Evolutionary conservation across 2,329 filamentous ascomycete species (phyloP).

Genomic region (Geosmithia putterillii): DNA sequence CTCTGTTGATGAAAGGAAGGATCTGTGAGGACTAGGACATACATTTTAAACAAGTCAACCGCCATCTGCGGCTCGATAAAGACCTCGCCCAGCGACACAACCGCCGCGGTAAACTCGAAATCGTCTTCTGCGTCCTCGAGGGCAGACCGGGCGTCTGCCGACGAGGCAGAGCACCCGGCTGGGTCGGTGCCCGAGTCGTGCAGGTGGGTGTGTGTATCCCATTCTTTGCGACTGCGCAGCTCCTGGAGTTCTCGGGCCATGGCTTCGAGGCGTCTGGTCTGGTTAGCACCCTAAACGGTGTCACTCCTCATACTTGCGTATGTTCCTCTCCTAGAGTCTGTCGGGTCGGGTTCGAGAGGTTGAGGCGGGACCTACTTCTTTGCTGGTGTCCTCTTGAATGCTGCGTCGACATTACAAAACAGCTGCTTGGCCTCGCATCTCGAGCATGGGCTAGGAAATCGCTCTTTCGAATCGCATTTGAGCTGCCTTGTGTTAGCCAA

Average conservation of each 20-base stretch:
- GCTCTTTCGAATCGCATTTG: slow-evolving; percentile 17
- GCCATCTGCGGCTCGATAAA: not conserved
- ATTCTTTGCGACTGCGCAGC: slow-evolving; percentile 9
- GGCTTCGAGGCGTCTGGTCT: slow-evolving; percentile 14
- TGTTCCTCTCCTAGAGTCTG: no score
- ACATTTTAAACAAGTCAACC: slow-evolving; percentile 1
- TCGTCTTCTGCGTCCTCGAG: slow-evolving; percentile 8
- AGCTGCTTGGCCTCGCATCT: slow-evolving; percentile 14
- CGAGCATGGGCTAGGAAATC: slow-evolving; percentile 16
- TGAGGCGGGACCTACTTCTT: slow-evolving; percentile 18
- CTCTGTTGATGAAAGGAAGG: not conserved
- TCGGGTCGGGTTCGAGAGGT: no score
- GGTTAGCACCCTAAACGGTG: not conserved
- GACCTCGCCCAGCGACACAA: not conserved
- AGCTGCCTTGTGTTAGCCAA: no score
- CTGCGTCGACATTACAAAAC: slow-evolving; percentile 15
- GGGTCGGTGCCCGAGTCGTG: not conserved
- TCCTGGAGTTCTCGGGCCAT: slow-evolving; percentile 18
- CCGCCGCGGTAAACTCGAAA: not conserved
- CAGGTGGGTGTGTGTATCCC: slow-evolving; percentile 3
- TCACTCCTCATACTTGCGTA: not conserved
- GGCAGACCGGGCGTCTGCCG: slow-evolving; percentile 7
- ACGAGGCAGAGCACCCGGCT: not conserved
- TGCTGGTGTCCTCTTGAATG: slow-evolving; percentile 16
- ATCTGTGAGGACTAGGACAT: not conserved